Percentiles rank a stretch among this genome's conserved stretches.
Conservation (phyloP, 176 grass and related monocot genomes). For the Triticum monococcum region DNA sequence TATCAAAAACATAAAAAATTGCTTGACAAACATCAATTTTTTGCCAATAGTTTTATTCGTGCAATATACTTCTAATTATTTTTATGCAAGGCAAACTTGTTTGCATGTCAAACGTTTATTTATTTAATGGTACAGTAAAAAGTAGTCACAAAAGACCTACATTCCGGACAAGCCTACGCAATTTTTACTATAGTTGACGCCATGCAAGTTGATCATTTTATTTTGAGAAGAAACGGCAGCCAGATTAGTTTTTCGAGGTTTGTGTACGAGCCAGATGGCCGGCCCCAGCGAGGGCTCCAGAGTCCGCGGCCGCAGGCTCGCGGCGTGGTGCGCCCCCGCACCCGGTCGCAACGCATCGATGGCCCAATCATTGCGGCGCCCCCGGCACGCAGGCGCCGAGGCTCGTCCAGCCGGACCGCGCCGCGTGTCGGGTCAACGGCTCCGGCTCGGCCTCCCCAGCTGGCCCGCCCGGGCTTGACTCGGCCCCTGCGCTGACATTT, state of each 20-base stretch:
- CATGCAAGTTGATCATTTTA: background rate
- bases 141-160: too few species aligned
- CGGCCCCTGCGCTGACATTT: background rate
- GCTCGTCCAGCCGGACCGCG: background rate
- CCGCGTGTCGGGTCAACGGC: slow-evolving; percentile 22
- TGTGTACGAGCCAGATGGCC: too few species aligned
- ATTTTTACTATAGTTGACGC: background rate
- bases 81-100: too few species aligned
- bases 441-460: background rate
- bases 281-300: background rate
- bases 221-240: too few species aligned
- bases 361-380: slow-evolving; percentile 24
- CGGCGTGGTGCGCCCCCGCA: too few species aligned
- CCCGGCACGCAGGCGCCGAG: background rate
- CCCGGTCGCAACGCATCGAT: background rate
- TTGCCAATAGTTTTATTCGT: too few species aligned
- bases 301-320: background rate
- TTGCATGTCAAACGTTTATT: too few species aligned
- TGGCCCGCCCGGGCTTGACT: background rate
- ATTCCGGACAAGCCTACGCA: background rate
- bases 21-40: too few species aligned
- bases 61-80: too few species aligned
- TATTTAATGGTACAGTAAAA: too few species aligned
- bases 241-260: too few species aligned
- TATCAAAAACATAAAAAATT: too few species aligned